phyloP scores from a whole-genome alignment of 768 basidiomycete genomes.

The Mycena capillaripes region DNA sequence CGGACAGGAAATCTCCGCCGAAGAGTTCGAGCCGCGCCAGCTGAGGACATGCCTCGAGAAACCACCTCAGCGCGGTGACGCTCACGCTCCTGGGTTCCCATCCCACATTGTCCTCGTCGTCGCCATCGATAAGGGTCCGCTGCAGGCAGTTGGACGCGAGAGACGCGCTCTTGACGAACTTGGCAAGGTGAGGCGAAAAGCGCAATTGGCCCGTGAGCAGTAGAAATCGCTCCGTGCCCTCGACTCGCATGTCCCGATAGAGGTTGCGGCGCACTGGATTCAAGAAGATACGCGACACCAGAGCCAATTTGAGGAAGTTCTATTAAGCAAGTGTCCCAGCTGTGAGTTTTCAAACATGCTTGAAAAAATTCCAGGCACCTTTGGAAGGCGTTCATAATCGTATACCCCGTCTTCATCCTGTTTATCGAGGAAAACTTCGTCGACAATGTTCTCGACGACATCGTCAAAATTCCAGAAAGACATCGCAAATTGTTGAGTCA shows the following conservation, averaged over 20 bases:
- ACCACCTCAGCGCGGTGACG: constrained; percentile 27
- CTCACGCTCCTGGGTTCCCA: constrained; percentile 25
- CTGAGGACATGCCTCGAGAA: constrained; percentile 34
- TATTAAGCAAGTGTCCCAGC: not conserved
- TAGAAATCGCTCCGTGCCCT: constrained; percentile 35
- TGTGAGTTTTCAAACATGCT: not conserved
- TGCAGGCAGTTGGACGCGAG: constrained; percentile 26
- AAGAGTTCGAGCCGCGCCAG: constrained; percentile 3
- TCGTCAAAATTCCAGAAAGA: constrained; percentile 29
- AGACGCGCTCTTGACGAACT: constrained; percentile 28
- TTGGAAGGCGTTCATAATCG: constrained; percentile 31
- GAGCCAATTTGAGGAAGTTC: constrained; percentile 31
- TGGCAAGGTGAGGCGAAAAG: constrained; percentile 37
- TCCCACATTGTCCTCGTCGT: not conserved
- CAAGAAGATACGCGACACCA: constrained; percentile 31
- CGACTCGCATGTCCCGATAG: constrained; percentile 24
- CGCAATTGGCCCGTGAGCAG: constrained; percentile 34
- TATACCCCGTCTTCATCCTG: constrained; percentile 26
- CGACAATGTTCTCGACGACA: constrained; percentile 30
- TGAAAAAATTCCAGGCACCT: constrained; percentile 13
- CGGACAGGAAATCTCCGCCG: constrained; percentile 29
- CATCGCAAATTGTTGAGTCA: constrained; percentile 4
- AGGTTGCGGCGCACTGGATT: constrained; percentile 34
- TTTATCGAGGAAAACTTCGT: constrained; percentile 27
- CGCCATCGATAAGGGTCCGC: constrained; percentile 13